Conservation (phyloP, 495 filamentous ascomycete species). For the Penicillium psychrofluorescens region DNA sequence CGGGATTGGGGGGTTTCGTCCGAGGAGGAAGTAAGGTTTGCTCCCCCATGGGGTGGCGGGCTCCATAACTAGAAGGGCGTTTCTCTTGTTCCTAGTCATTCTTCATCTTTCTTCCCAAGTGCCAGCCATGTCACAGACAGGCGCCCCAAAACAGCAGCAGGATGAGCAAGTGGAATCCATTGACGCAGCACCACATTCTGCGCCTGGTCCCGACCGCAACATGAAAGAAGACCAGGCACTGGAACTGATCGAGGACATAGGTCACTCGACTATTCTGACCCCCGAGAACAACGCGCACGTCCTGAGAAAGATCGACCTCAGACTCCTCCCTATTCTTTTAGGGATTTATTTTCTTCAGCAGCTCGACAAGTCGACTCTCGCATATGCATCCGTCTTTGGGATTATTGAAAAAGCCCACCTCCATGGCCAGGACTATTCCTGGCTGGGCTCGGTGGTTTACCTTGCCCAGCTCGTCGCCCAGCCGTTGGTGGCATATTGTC, state of each 20-base stretch:
- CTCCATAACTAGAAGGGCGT: background rate
- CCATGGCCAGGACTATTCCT: slow-evolving; percentile 43
- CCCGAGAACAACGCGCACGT: slow-evolving; percentile 47
- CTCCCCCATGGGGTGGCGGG: slow-evolving; percentile 29
- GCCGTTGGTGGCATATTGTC: slow-evolving; percentile 28
- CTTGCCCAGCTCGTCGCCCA: slow-evolving; percentile 44
- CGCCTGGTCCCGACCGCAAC: background rate
- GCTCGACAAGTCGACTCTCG: slow-evolving; percentile 51
- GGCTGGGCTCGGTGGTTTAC: slow-evolving; percentile 45
- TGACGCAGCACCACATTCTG: slow-evolving; percentile 9
- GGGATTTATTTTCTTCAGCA: slow-evolving; percentile 44
- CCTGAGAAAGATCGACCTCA: slow-evolving; percentile 45
- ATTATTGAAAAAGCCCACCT: slow-evolving; percentile 36
- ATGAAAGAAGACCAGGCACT: slow-evolving; percentile 33
- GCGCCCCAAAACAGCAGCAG: slow-evolving; percentile 17
- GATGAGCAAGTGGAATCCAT: slow-evolving; percentile 35
- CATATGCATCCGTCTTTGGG: slow-evolving; percentile 47
- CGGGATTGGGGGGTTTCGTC: slow-evolving; percentile 3
- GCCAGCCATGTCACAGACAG: slow-evolving; percentile 17
- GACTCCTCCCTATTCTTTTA: slow-evolving; percentile 43
- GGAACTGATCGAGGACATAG: slow-evolving; percentile 34
- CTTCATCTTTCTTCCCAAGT: background rate
- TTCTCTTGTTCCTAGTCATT: too few relatives aligned
- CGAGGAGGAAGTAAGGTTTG: slow-evolving; percentile 11
- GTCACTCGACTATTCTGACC: slow-evolving; percentile 35